phyloP scores from a whole-genome alignment of 2,329 filamentous ascomycete genomes.

The Fusarium haematococcum region DNA sequence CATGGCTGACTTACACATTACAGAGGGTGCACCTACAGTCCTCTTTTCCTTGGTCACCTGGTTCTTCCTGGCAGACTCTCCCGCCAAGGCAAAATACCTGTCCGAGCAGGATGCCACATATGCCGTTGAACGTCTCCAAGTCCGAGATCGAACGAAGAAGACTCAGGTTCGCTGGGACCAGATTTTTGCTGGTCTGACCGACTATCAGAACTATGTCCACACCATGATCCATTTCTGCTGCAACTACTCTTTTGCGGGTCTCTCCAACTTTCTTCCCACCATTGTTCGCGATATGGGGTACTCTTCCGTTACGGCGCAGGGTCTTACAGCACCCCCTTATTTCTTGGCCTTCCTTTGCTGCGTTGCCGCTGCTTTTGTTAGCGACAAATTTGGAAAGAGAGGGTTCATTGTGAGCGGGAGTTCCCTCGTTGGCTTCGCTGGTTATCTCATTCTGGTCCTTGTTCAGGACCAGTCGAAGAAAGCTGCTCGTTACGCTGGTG shows the following conservation, averaged over 20 bases:
- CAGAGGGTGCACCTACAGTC: conserved; percentile 23
- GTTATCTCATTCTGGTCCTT: conserved; percentile 5
- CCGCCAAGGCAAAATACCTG: conserved; percentile 13
- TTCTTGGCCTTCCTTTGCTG: conserved; percentile 20
- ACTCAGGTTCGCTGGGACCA: conserved; percentile 15
- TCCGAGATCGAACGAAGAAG: conserved; percentile 18
- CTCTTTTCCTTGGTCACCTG: conserved; percentile 7
- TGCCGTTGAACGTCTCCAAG: conserved; percentile 16
- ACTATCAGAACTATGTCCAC: conserved; percentile 26
- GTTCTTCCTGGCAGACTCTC: conserved; percentile 21
- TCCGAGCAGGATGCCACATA: conserved; percentile 12
- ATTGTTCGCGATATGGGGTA: conserved; percentile 25
- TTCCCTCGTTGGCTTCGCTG: not conserved
- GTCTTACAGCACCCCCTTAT: conserved; percentile 21
- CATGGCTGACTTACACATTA: not conserved
- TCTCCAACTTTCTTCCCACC: conserved; percentile 29
- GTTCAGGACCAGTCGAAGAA: conserved; percentile 13
- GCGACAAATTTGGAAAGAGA: conserved; percentile 18
- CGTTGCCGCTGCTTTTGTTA: conserved; percentile 8
- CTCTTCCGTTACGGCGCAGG: conserved; percentile 21
- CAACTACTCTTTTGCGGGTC: conserved; percentile 24
- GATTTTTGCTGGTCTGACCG: conserved; percentile 13
- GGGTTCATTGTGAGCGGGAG: conserved; percentile 15
- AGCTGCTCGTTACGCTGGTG: conserved; percentile 7
- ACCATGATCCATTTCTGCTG: conserved; percentile 26